Evolutionary conservation across 2,329 filamentous ascomycete genomes (phyloP), one percentile per base, ranked within the genome.

Genomic region (Bipolaris victoriae): DNA sequence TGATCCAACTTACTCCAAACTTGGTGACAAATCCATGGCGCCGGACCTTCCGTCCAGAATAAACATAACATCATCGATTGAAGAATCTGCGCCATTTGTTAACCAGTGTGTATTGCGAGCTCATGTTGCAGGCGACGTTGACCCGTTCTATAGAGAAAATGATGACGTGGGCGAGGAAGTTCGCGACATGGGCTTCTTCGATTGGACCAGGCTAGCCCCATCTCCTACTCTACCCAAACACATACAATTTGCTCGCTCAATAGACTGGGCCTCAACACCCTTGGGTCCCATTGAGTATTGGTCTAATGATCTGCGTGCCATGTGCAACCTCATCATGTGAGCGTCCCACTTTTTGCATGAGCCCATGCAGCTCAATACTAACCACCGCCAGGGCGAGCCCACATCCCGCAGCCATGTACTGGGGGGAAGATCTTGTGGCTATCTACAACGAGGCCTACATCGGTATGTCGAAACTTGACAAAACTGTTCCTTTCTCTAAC

Each of bases 301-400:
- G 90, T 79, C 84, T 1, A 78, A 84, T 29, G 89, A 92, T 65
- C 77, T 95, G 47, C 84, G 91, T 52, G 85, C 87, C 61, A 91
- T 93, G 87, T 88, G 90, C 48, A 94, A 93, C 72, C 77, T 94
- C 41, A 86, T 96, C 65, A 92, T 95, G 90, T 75, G 43, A 64
- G 72, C 50, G 26, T 44, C 20, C 1, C 22, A 9, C 11, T 5
- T 5, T 5, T 10, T 13, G 15, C 13, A 20, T 3, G 20, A n/a
- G 18, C 29, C 7, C 6, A 7, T 4, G n/a, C 13, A 16, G 26
- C 7, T 9, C 33, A n/a, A 22, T 41, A 10, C 54, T 67, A 29
- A 67, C 40, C 7, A 33, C n/a, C 0, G 10, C 13, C 20, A 76
- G 73, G 70, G 74, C 73, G 24, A 75, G 72, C 61, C 72, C 76